These are phyloP conservation scores for Colletotrichum truncatum DNA, from an alignment of 2,329 filamentous ascomycete species.

Conservation along the genomic window DNA sequence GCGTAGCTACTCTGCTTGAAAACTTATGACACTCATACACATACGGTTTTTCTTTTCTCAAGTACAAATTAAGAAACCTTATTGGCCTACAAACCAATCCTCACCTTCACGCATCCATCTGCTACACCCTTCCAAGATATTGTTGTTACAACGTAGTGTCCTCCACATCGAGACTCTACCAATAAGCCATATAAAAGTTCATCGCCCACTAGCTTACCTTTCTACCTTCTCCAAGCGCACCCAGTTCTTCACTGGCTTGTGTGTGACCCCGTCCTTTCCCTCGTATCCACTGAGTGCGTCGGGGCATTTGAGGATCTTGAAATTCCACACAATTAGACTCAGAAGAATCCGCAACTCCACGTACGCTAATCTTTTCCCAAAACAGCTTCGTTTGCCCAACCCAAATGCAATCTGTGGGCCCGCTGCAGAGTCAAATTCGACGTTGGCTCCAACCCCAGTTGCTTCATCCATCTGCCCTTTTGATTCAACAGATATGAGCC, in stretches of 20 bases:
- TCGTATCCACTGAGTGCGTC: not conserved
- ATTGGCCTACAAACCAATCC: too few species aligned
- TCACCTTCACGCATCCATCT: too few species aligned
- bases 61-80: too few species aligned
- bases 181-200: too few species aligned
- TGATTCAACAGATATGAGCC: not conserved
- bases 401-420: constrained; percentile 48
- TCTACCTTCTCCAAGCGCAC: not conserved
- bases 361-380: constrained; percentile 46
- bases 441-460: constrained; percentile 27
- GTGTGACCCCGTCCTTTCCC: not conserved
- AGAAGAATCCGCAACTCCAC: constrained; percentile 44
- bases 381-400: constrained; percentile 46
- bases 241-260: not conserved
- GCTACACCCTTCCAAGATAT: too few species aligned
- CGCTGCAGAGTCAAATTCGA: constrained; percentile 41
- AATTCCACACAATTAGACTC: constrained; percentile 48
- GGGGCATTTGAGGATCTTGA: constrained; percentile 30
- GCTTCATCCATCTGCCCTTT: not conserved
- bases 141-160: too few species aligned
- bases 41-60: too few species aligned
- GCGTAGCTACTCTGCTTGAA: too few species aligned
- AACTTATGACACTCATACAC: too few species aligned
- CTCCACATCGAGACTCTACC: too few species aligned
- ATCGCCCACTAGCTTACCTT: too few species aligned